Conservation (phyloP, 2,329 filamentous ascomycete genomes). For the Ophiostoma sp. region DNA sequence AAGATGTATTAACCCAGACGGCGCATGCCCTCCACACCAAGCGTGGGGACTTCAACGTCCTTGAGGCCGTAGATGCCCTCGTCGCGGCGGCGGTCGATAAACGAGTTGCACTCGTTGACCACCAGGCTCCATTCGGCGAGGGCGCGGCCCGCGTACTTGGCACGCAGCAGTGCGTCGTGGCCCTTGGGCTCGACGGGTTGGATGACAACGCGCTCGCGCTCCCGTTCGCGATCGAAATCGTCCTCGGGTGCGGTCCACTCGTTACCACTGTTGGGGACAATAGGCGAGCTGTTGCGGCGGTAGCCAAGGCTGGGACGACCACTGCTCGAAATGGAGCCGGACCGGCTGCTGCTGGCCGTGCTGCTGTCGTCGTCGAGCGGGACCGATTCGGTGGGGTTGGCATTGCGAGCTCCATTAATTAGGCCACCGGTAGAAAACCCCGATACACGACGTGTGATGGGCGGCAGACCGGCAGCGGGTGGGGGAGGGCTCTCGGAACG, state of each 20-base stretch:
- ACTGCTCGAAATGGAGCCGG: constrained; percentile 24
- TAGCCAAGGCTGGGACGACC: constrained; percentile 17
- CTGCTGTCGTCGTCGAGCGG: constrained; percentile 26
- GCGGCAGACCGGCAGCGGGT: constrained; percentile 43
- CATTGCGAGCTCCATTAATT: constrained; percentile 54
- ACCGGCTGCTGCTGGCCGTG: constrained; percentile 23
- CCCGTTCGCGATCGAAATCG: constrained; percentile 30
- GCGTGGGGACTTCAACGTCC: constrained; percentile 68
- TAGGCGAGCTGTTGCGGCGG: constrained; percentile 14
- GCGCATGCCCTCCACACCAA: constrained; percentile 63
- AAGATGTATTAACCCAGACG: constrained; percentile 23
- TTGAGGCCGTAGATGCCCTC: constrained; percentile 68
- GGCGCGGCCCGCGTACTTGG: constrained; percentile 68
- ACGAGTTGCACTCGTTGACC: constrained; percentile 76
- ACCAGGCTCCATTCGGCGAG: constrained; percentile 77
- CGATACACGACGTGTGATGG: constrained; percentile 50
- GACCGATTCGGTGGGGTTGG: constrained; percentile 34
- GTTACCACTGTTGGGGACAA: background rate
- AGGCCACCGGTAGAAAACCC: constrained; percentile 49
- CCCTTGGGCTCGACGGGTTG: constrained; percentile 50
- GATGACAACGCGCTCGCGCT: constrained; percentile 36
- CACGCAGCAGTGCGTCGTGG: constrained; percentile 44
- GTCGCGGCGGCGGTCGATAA: constrained; percentile 71
- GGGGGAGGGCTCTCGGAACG: constrained; percentile 44
- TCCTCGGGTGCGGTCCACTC: constrained; percentile 14